Percentiles rank a stretch among this genome's conserved stretches.
Conservation (phyloP, 106 monocot species). For the Apostasia shenzhenica region DNA sequence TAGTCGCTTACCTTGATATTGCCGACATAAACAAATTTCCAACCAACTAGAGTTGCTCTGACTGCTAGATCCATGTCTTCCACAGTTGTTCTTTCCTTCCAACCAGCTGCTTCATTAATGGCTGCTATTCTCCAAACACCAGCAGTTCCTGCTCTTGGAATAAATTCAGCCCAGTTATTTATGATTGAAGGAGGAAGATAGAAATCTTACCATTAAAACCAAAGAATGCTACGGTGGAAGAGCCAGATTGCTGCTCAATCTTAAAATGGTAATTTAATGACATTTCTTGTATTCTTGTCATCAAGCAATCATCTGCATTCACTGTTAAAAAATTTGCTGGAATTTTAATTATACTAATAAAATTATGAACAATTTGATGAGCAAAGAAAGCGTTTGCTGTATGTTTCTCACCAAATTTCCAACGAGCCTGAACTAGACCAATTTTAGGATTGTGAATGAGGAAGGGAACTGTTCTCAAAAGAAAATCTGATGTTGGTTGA, state of each 20-base stretch:
- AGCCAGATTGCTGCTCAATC: constrained; percentile 74
- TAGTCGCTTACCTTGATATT: background rate
- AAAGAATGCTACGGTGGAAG: constrained; percentile 50
- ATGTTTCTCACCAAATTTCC: constrained; percentile 41
- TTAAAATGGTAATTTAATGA: constrained; percentile 90
- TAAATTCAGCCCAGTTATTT: no score
- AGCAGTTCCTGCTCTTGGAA: constrained; percentile 6
- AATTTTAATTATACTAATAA: no score
- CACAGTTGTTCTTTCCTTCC: constrained; percentile 12
- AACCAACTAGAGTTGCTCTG: constrained; percentile 2
- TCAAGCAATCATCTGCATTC: constrained; percentile 72
- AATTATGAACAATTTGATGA: no score
- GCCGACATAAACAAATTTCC: constrained; percentile 7
- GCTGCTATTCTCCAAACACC: constrained; percentile 10
- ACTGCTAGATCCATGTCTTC: constrained; percentile 10
- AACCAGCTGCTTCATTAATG: constrained; percentile 3
- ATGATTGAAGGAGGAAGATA: no score
- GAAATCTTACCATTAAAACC: constrained; percentile 59
- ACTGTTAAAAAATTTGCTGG: constrained; percentile 16
- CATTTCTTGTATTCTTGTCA: constrained; percentile 87
- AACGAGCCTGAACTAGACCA: constrained; percentile 49
- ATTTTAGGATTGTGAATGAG: constrained; percentile 16
- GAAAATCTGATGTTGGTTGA: constrained; percentile 12
- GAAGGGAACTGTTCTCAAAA: constrained; percentile 13
- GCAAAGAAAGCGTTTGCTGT: no score